A percentile compares a stretch with the other conserved stretches of the same genome.
These are phyloP conservation scores for Plasmodium cynomolgi DNA, from an alignment of 169 alveolate genomes.

Conservation along the genomic window DNA sequence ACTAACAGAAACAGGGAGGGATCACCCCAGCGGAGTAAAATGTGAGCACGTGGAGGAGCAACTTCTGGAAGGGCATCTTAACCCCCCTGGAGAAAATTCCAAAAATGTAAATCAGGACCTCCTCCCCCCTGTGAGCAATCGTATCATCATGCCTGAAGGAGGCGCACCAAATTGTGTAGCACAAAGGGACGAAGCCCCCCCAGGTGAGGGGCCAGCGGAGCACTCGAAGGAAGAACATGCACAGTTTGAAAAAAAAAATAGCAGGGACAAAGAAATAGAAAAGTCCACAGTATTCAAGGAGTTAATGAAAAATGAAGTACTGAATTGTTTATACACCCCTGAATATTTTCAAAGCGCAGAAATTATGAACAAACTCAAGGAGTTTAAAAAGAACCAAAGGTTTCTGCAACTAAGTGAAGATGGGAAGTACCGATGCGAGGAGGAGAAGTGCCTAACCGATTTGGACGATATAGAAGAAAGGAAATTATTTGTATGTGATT, in stretches of 20 bases:
- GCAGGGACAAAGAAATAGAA: neutral
- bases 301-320: slow-evolving; percentile 21
- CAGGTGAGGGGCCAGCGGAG: neutral
- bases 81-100: neutral
- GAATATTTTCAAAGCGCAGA: slow-evolving; percentile 13
- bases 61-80: neutral
- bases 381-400: slow-evolving; percentile 5
- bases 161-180: neutral
- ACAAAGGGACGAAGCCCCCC: neutral
- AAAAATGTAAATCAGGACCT: too few relatives aligned
- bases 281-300: neutral
- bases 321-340: neutral
- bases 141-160: neutral
- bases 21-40: neutral
- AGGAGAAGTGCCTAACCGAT: slow-evolving; percentile 62
- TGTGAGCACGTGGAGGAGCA: neutral
- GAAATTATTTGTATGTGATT: slow-evolving; percentile 61
- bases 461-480: slow-evolving; percentile 41
- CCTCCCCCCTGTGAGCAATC: neutral
- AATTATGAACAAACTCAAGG: slow-evolving; percentile 6
- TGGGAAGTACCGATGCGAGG: neutral
- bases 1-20: neutral
- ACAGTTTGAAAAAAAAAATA: neutral
- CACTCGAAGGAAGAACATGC: neutral
- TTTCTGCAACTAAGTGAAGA: neutral